Conservation (phyloP, 2,329 filamentous ascomycete species). For the Reticulascus tulasneorum region DNA sequence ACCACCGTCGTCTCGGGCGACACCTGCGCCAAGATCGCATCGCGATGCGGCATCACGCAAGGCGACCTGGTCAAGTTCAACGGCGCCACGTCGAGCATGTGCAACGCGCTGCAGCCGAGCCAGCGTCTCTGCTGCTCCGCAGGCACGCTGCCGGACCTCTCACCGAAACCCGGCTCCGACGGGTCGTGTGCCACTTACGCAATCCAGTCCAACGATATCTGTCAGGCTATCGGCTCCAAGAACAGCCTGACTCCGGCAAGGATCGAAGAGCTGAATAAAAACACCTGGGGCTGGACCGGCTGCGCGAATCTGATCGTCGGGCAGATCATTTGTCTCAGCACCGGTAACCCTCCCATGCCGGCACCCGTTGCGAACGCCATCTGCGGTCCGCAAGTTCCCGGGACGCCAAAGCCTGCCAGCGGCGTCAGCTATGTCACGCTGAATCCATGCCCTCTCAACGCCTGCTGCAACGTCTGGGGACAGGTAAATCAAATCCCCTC, state of each 20-base stretch:
- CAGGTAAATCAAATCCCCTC: no score
- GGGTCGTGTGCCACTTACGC: slow-evolving; percentile 30
- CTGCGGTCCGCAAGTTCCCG: slow-evolving; percentile 39
- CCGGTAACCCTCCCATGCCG: slow-evolving; percentile 36
- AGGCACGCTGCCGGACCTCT: slow-evolving; percentile 27
- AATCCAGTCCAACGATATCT: slow-evolving; percentile 26
- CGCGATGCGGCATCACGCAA: slow-evolving; percentile 3
- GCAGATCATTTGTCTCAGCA: slow-evolving; percentile 33
- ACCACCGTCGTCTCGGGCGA: slow-evolving; percentile 4
- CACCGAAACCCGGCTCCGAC: slow-evolving; percentile 27
- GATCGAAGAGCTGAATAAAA: background rate
- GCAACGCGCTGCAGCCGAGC: slow-evolving; percentile 17
- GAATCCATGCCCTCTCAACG: slow-evolving; percentile 31
- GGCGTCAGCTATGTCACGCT: slow-evolving; percentile 16
- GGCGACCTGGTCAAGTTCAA: slow-evolving; percentile 4
- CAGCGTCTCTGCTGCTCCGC: slow-evolving; percentile 30
- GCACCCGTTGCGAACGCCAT: slow-evolving; percentile 28
- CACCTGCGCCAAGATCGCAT: background rate
- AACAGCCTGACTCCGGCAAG: background rate
- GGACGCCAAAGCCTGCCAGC: slow-evolving; percentile 24
- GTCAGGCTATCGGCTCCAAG: slow-evolving; percentile 10
- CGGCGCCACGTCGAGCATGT: slow-evolving; percentile 14
- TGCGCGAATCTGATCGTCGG: slow-evolving; percentile 25
- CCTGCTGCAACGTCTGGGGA: slow-evolving; percentile 37
- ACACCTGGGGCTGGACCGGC: slow-evolving; percentile 25